These are phyloP conservation scores for Eutrema salsugineum DNA, from an alignment of 441 rosid species.

Conservation along the genomic window DNA sequence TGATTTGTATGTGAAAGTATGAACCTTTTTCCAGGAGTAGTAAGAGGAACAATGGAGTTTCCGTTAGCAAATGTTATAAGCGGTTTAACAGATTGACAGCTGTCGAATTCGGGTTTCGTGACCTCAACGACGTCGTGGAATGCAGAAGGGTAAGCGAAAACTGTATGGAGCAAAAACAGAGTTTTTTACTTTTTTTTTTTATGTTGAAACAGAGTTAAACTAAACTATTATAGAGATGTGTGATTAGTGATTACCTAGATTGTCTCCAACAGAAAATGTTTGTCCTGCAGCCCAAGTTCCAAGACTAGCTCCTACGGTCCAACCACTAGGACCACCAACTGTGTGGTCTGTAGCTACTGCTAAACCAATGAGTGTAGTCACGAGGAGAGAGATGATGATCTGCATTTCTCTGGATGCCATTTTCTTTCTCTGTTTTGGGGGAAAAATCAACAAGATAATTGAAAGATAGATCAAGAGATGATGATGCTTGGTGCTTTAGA, in stretches of 20 bases:
- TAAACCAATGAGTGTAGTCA: slow-evolving; percentile 37
- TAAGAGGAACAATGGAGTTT: slow-evolving; percentile 49
- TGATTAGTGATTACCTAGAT: slow-evolving; percentile 46
- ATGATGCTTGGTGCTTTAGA: slow-evolving; percentile 17
- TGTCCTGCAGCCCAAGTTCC: slow-evolving; percentile 55
- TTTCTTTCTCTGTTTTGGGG: not conserved
- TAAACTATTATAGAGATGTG: not conserved
- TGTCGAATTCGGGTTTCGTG: slow-evolving; percentile 51
- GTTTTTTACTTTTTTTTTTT: not conserved
- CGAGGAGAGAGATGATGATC: slow-evolving; percentile 29
- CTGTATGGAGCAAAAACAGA: slow-evolving; percentile 11
- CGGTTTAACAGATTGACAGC: slow-evolving; percentile 49
- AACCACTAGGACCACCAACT: slow-evolving; percentile 64
- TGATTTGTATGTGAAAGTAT: not conserved
- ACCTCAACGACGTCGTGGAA: slow-evolving; percentile 65
- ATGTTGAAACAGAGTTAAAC: not conserved
- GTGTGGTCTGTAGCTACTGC: slow-evolving; percentile 50
- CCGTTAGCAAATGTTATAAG: slow-evolving; percentile 46
- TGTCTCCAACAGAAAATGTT: slow-evolving; percentile 56
- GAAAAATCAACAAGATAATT: not conserved
- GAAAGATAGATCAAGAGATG: slow-evolving; percentile 10
- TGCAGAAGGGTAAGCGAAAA: slow-evolving; percentile 23
- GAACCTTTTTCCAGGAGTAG: slow-evolving; percentile 58
- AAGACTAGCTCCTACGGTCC: slow-evolving; percentile 49
- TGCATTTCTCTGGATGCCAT: slow-evolving; percentile 33